A percentile compares a stretch with the other conserved stretches of the same genome.
phyloP scores from a whole-genome alignment of 1,139 yeast species.

The Eremothecium gossypii region DNA sequence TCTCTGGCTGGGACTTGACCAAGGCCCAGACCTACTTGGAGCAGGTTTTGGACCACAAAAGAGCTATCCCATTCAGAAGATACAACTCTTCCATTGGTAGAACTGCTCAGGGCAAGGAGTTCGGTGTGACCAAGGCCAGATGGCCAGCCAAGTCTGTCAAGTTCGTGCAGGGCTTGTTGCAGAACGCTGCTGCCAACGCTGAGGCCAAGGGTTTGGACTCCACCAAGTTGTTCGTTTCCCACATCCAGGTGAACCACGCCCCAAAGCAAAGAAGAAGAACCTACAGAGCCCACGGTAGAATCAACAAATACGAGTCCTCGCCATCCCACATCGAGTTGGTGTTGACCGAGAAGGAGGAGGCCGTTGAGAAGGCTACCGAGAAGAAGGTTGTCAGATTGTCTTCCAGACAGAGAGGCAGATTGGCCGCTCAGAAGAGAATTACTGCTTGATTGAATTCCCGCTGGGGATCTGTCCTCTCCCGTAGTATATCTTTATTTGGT shows the following conservation, averaged over 20 bases:
- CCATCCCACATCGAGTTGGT: constrained; percentile 99
- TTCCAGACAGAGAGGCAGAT: constrained; percentile 91
- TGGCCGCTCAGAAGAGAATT: constrained; percentile 72
- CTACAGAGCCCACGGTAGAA: constrained; percentile 99
- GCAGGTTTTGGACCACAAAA: constrained; percentile 95
- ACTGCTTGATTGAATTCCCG: constrained; percentile 34
- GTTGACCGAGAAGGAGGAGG: constrained; percentile 91
- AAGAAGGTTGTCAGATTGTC: constrained; percentile 62
- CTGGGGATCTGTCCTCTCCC: neutral
- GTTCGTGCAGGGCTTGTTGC: constrained; percentile 87
- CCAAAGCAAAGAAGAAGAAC: constrained; percentile 99
- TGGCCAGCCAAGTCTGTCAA: constrained; percentile 99
- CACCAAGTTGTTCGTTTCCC: constrained; percentile 86
- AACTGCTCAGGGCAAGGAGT: constrained; percentile 99
- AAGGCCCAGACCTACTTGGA: constrained; percentile 94
- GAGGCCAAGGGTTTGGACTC: constrained; percentile 97
- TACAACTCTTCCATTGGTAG: constrained; percentile 95
- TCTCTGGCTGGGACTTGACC: constrained; percentile 94
- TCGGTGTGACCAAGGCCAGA: constrained; percentile 99
- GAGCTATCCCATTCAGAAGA: constrained; percentile 99
- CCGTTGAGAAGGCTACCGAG: constrained; percentile 88
- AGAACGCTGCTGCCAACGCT: constrained; percentile 98
- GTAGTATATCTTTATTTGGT: constrained; percentile 7
- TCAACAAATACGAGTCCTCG: constrained; percentile 95
- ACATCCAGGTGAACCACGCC: constrained; percentile 99